Evolutionary conservation across 169 alveolate genomes (phyloP).

Genomic region (Cryptosporidium andersoni): DNA sequence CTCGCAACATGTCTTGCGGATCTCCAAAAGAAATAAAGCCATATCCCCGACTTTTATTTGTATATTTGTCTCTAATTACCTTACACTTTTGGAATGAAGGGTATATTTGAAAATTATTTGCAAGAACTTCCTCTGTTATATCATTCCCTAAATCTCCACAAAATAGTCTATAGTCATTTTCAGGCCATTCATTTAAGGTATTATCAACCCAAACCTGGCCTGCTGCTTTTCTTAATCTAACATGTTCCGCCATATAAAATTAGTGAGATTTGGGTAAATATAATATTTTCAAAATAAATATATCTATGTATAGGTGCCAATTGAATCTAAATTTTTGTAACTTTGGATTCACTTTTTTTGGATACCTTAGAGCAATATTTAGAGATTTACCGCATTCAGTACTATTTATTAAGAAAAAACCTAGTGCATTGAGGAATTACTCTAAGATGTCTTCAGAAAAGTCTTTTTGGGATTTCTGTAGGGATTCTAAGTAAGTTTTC

Average conservation of each 20-base stretch:
- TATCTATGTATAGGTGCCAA: no score
- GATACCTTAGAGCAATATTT: no score
- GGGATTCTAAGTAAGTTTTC: constrained; percentile 35
- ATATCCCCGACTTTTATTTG: constrained; percentile 95
- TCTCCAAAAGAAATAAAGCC: constrained; percentile 92
- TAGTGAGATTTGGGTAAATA: no score
- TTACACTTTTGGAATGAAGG: constrained; percentile 90
- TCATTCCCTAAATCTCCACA: constrained; percentile 98
- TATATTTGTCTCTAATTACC: constrained; percentile 91
- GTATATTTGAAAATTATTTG: constrained; percentile 95
- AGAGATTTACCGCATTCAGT: no score
- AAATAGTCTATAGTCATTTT: constrained; percentile 94
- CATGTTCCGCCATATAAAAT: no score
- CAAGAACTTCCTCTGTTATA: constrained; percentile 95
- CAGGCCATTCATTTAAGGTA: constrained; percentile 96
- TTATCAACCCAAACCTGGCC: constrained; percentile 96
- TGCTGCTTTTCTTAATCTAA: constrained; percentile 90
- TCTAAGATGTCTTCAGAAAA: background rate
- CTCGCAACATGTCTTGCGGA: constrained; percentile 91
- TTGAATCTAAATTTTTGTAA: no score
- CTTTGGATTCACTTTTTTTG: no score
- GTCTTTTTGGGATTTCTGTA: constrained; percentile 60
- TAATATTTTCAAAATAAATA: no score
- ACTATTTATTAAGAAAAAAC: background rate
- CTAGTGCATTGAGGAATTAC: background rate